Evolutionary conservation across 1,284 basidiomycete species (phyloP), one percentile per base, ranked within the genome.

Genomic region (Puccinia triticina): DNA sequence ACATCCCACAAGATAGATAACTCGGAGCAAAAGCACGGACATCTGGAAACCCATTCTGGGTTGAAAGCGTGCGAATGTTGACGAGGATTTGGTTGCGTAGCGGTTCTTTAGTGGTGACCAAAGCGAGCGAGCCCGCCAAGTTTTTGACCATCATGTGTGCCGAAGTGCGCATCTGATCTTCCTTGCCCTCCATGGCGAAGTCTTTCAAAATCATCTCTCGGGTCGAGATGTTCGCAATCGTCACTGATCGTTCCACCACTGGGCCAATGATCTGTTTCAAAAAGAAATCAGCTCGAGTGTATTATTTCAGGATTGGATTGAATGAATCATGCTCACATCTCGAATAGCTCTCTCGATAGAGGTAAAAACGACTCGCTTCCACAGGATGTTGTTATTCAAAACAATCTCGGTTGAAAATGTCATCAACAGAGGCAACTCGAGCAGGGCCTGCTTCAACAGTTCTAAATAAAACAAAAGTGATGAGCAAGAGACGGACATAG

Each of bases 71-170:
- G 37, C 95, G 92, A 61, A 98, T 91, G 86, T 98, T 94, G 82
- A 90, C 92, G n/a, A 93, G 92, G 86, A 99, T 92, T 88, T 96
- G 96, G 86, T 92, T 94, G 85, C 95, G 93, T 83, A 99, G 88
- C 0, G 97, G 96, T 86, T 99, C 97, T 87, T 98, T 99, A 90
- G 96, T 99, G 23, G 97, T 99, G 34, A 99, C 97, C 76, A 98
- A 89, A 8, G 97, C 97, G 67, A 99, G 90, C 86, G 94, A 97
- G 64, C 96, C 96, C 26, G 97, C 97, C 77, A 99, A 91, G 87
- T 95, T 97, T 88, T 96, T 94, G 1, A 95, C 95, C 95, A 98
- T 99, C 78, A 95, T 88, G 87, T 98, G 95, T 10, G 94, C 95
- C 18, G 97, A 94, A 86, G 93, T 92, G 66, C 95, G 92, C 87